Evolutionary conservation across 225 moss, liverwort and hornwort species (phyloP).

Genomic region (Physcomitrellopsis africana): DNA sequence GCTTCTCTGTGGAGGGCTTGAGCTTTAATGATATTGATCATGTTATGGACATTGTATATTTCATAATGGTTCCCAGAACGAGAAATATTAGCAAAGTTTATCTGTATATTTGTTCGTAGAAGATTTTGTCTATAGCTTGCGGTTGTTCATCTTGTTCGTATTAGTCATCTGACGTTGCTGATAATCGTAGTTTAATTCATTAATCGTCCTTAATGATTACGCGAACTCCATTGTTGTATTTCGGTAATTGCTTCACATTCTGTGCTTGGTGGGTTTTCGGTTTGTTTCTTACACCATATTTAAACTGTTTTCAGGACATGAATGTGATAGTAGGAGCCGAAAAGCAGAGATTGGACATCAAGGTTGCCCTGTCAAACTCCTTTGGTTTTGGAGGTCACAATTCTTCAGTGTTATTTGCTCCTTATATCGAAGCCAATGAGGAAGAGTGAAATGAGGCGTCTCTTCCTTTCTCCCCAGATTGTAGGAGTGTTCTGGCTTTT

Average conservation of each 20-base stretch:
- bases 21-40: too few relatives aligned
- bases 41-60: too few relatives aligned
- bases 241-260: not conserved
- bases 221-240: not conserved
- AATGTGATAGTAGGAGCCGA: constrained; percentile 61
- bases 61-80: too few relatives aligned
- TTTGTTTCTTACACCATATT: not conserved
- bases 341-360: constrained; percentile 56
- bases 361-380: constrained; percentile 67
- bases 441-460: constrained; percentile 32
- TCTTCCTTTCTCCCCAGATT: constrained; percentile 25
- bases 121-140: too few relatives aligned
- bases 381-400: constrained; percentile 82
- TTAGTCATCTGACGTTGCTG: too few relatives aligned
- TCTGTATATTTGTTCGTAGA: too few relatives aligned
- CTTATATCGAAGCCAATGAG: constrained; percentile 48
- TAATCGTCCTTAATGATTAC: too few relatives aligned
- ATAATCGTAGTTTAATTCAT: too few relatives aligned
- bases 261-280: constrained; percentile 9
- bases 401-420: constrained; percentile 62
- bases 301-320: constrained; percentile 45
- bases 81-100: too few relatives aligned
- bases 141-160: too few relatives aligned
- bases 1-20: constrained; percentile 9
- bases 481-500: constrained; percentile 5